These are phyloP conservation scores for Aspergillus baeticus DNA, from an alignment of 495 filamentous ascomycete genomes.

Conservation along the genomic window DNA sequence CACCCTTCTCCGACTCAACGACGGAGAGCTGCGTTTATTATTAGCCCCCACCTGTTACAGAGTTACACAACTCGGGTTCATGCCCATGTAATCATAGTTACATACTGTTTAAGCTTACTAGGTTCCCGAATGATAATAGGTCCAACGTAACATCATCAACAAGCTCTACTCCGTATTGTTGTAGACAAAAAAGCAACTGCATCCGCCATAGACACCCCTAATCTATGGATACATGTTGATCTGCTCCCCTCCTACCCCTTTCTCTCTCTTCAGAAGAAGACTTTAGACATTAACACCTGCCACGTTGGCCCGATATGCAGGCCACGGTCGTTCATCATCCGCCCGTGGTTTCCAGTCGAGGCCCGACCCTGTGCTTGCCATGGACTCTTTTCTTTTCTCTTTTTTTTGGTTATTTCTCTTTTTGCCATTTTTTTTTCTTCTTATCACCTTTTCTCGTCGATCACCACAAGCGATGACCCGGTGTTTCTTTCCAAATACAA, in stretches of 20 bases:
- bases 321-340: too few species aligned
- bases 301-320: slow-evolving; percentile 4
- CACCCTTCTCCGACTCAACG: too few species aligned
- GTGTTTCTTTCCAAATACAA: background rate
- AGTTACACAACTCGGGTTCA: background rate
- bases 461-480: background rate
- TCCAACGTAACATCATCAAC: background rate
- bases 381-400: background rate
- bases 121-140: background rate
- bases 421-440: background rate
- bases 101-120: background rate
- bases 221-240: slow-evolving; percentile 8
- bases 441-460: background rate
- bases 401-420: background rate
- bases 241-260: background rate
- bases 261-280: background rate
- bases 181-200: slow-evolving; percentile 8
- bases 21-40: too few species aligned
- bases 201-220: slow-evolving; percentile 1
- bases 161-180: background rate
- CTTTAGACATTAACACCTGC: background rate
- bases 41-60: background rate
- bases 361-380: background rate
- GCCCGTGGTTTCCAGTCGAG: too few species aligned
- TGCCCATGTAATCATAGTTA: background rate